Conservation (phyloP, 192 early-diverging fungal genomes). For the Coemansia pectinata region DNA sequence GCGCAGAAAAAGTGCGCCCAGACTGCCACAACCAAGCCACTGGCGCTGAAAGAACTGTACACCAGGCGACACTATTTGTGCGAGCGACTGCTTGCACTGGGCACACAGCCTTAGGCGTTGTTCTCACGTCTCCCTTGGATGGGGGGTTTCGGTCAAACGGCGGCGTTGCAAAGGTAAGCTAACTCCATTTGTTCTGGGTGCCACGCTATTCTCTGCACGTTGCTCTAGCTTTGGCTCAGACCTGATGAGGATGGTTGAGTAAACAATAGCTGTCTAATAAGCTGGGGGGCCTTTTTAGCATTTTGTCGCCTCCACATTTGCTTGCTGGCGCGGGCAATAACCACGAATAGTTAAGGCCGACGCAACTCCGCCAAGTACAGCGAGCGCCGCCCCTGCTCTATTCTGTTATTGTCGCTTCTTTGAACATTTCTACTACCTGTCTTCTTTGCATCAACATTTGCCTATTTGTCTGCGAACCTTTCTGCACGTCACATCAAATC, state of each 20-base stretch:
- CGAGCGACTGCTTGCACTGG: neutral
- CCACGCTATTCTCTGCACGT: neutral
- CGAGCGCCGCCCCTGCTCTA: neutral
- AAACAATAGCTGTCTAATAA: neutral
- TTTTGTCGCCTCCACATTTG: neutral
- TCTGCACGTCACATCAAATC: neutral
- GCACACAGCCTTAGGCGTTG: neutral
- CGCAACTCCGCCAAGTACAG: neutral
- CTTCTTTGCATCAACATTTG: neutral
- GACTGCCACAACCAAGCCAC: neutral
- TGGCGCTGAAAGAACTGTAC: neutral
- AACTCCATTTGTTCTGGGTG: neutral
- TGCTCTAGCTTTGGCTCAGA: neutral
- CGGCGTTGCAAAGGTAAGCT: slow-evolving; percentile 2
- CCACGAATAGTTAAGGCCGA: neutral
- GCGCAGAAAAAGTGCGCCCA: neutral
- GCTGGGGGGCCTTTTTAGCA: neutral
- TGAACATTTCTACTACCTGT: neutral
- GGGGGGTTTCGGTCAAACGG: neutral
- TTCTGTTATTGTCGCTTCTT: neutral
- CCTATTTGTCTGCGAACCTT: neutral
- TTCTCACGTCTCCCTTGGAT: neutral
- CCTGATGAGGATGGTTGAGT: neutral
- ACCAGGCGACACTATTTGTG: neutral
- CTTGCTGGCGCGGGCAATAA: neutral